phyloP scores from a whole-genome alignment of 345 rosid genomes.

The Dipteronia dyeriana region DNA sequence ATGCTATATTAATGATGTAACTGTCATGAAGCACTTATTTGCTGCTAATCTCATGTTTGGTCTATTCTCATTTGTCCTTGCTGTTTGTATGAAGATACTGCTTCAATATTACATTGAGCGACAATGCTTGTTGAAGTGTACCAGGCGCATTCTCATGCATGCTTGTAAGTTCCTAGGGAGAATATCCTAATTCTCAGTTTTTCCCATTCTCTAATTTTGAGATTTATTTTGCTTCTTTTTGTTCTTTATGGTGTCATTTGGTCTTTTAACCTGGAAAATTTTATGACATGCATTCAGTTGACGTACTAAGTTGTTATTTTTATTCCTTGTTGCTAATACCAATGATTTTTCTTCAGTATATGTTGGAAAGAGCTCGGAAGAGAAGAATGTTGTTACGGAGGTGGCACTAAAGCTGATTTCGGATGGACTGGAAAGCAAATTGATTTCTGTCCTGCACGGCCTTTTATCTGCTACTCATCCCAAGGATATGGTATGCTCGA shows the following conservation, averaged over 20 bases:
- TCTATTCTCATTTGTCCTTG: constrained; percentile 7
- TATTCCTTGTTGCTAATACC: not conserved
- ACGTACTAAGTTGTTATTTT: not conserved
- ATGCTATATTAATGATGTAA: not conserved
- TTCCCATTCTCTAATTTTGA: not conserved
- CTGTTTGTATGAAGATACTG: constrained; percentile 52
- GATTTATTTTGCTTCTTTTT: not conserved
- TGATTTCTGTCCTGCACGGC: constrained; percentile 52
- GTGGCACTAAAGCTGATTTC: constrained; percentile 68
- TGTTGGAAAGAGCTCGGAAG: constrained; percentile 46
- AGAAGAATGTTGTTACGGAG: constrained; percentile 42
- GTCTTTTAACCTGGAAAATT: not conserved
- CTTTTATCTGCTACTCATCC: constrained; percentile 68
- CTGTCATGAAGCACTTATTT: not conserved
- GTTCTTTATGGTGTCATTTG: not conserved
- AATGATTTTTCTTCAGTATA: constrained; percentile 54
- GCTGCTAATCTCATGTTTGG: constrained; percentile 2
- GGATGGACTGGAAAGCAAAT: constrained; percentile 74
- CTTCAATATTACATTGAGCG: constrained; percentile 86
- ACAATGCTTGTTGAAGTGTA: constrained; percentile 93
- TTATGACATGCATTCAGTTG: not conserved
- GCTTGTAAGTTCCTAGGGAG: constrained; percentile 54
- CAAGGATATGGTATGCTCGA: constrained; percentile 61
- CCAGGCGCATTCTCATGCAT: constrained; percentile 66
- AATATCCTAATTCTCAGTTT: not conserved